Evolutionary conservation across 2,329 filamentous ascomycete species (phyloP).

Genomic region (Aspergillus sp.): DNA sequence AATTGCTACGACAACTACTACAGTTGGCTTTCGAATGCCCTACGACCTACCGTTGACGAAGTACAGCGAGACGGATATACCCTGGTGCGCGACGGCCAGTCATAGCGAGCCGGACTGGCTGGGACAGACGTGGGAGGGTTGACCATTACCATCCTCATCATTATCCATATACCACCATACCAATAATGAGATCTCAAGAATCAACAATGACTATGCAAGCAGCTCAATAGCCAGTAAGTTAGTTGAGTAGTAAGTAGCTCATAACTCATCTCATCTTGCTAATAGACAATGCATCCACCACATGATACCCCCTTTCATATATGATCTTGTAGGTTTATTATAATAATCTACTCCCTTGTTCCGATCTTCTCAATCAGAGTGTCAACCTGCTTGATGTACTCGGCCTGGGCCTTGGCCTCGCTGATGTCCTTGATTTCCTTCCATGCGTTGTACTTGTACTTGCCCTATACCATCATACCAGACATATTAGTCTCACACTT

Average conservation of each 20-base stretch:
- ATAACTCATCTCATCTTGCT: background rate
- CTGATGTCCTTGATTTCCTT: constrained; percentile 66
- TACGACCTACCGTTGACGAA: constrained; percentile 73
- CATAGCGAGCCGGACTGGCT: constrained; percentile 63
- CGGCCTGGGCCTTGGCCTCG: constrained; percentile 68
- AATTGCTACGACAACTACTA: too few species aligned
- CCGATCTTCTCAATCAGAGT: constrained; percentile 69
- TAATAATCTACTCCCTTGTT: constrained; percentile 12
- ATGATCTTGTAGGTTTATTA: too few species aligned
- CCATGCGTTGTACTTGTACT: constrained; percentile 80
- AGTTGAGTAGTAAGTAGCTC: background rate
- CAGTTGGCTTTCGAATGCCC: constrained; percentile 73
- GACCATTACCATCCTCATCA: background rate
- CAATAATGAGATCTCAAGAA: accelerated
- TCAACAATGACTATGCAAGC: background rate
- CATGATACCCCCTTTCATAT: too few species aligned
- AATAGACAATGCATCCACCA: too few species aligned
- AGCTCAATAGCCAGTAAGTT: too few species aligned
- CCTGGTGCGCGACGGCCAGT: constrained; percentile 71
- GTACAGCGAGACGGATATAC: constrained; percentile 65
- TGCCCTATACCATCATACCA: constrained; percentile 56
- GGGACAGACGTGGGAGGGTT: constrained; percentile 43
- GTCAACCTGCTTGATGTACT: constrained; percentile 74
- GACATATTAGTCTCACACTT: background rate
- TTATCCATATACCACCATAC: background rate